Base-by-base conservation (phyloP, 345 rosid species). In the Boechera stricta region DNA sequence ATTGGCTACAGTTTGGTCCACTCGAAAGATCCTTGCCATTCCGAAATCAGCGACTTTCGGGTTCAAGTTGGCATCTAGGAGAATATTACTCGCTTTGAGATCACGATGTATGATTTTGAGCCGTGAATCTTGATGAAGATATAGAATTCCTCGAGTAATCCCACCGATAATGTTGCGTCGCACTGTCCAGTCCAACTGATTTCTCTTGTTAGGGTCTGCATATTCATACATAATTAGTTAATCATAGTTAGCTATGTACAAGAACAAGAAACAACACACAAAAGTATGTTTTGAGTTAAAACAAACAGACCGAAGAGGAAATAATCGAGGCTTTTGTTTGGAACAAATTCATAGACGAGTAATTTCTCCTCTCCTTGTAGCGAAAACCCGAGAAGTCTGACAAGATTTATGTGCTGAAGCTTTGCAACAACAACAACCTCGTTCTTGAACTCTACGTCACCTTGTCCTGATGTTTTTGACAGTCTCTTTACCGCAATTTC, bases 401-500 rank as follows among this genome's bases (percentile, higher is more conserved):
- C 86, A 8, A 87, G 84, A 41, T 87, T 87, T 71, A 64, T 74
- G 75, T 85, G 87, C 10, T 70, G 91, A 73, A 87, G 88, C 72
- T 76, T 84, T 29, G 87, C 75, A 6, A 85, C 82, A 66, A 87
- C 59, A 16, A 71, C 63, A 16, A 82, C 79, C 76, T 87, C 88
- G 32, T 82, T 87, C 72, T 73, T 79, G 68, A 85, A 87, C 64
- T 87, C 88, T 41, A 56, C 42, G 0, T 70, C 78, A 16, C 89
- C 91, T 84, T 85, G 89, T 12, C 80, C 76, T 1, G 89, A 87
- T 52, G 29, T 73, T 61, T 73, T 63, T 0, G 86, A 79, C 11
- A 82, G 35, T 64, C 83, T 84, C 63, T 87, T 85, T 4, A 80
- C 86, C 5, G 85, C 91, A 4, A 87, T 71, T 61, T 81, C 78